Evolutionary conservation across 768 basidiomycete genomes (phyloP).

Genomic region (Ramaria sp.): DNA sequence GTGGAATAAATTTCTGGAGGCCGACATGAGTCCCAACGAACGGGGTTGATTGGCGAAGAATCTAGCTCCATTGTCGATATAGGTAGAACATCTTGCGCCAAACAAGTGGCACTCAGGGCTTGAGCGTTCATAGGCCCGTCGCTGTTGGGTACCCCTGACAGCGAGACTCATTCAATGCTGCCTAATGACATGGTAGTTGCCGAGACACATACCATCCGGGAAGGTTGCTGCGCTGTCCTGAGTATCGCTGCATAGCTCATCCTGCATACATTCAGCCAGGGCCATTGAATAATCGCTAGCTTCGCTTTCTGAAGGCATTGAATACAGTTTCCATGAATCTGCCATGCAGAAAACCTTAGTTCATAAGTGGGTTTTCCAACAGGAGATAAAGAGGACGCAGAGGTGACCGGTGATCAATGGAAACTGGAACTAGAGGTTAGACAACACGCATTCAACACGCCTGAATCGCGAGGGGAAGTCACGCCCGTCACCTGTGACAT

Average conservation of each 20-base stretch:
- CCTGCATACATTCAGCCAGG: background rate
- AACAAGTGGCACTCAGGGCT: background rate
- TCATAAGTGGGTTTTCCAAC: background rate
- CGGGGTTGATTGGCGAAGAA: background rate
- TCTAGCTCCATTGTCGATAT: background rate
- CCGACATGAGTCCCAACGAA: background rate
- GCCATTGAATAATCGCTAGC: background rate
- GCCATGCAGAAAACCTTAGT: background rate
- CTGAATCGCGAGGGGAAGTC: slow-evolving; percentile 5
- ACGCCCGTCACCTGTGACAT: slow-evolving; percentile 5
- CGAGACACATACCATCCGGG: background rate
- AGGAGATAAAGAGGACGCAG: background rate
- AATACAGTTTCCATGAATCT: background rate
- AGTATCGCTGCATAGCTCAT: background rate
- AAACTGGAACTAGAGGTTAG: background rate
- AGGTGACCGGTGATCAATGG: background rate
- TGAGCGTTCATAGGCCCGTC: background rate
- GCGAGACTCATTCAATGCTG: background rate
- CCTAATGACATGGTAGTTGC: background rate
- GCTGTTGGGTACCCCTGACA: background rate
- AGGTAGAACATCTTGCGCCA: background rate
- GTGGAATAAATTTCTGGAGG: background rate
- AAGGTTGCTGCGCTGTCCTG: background rate
- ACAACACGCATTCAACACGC: slow-evolving; percentile 10
- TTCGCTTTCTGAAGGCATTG: background rate